phyloP scores from a whole-genome alignment of 2,329 filamentous ascomycete species.

The Alternaria rosae region DNA sequence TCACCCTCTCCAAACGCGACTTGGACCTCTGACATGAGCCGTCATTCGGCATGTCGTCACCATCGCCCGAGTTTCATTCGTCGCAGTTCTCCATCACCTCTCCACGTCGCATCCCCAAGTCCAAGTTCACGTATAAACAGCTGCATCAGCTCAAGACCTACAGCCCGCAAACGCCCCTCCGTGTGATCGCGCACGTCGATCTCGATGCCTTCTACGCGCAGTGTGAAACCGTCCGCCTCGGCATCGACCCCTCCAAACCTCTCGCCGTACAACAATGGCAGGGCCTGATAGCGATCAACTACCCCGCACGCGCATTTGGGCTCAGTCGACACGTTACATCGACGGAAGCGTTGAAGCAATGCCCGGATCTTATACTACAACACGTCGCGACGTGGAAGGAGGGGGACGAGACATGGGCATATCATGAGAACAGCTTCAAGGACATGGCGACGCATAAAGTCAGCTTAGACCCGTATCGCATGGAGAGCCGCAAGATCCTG shows the following conservation, averaged over 20 bases:
- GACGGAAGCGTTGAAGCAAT: constrained; percentile 83
- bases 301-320: constrained; percentile 82
- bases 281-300: constrained; percentile 95
- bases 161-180: constrained; percentile 76
- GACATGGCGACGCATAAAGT: constrained; percentile 92
- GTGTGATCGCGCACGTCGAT: constrained; percentile 90
- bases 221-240: constrained; percentile 90
- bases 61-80: constrained; percentile 56
- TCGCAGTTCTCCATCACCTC: constrained; percentile 54
- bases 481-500: constrained; percentile 84
- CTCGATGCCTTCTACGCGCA: constrained; percentile 96
- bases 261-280: constrained; percentile 96
- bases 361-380: constrained; percentile 82
- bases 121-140: constrained; percentile 85
- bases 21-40: constrained; percentile 1
- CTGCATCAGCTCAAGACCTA: constrained; percentile 77
- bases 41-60: constrained; percentile 54
- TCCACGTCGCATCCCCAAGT: constrained; percentile 56
- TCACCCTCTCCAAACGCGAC: not conserved
- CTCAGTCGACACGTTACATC: constrained; percentile 81
- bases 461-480: constrained; percentile 88
- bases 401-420: constrained; percentile 90
- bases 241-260: constrained; percentile 75
- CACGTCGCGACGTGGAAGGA: constrained; percentile 96
- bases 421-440: constrained; percentile 79